A percentile compares a stretch with the other conserved stretches of the same genome.
Evolutionary conservation across 2,329 filamentous ascomycete genomes (phyloP).

Genomic region (Juglanconis sp.): DNA sequence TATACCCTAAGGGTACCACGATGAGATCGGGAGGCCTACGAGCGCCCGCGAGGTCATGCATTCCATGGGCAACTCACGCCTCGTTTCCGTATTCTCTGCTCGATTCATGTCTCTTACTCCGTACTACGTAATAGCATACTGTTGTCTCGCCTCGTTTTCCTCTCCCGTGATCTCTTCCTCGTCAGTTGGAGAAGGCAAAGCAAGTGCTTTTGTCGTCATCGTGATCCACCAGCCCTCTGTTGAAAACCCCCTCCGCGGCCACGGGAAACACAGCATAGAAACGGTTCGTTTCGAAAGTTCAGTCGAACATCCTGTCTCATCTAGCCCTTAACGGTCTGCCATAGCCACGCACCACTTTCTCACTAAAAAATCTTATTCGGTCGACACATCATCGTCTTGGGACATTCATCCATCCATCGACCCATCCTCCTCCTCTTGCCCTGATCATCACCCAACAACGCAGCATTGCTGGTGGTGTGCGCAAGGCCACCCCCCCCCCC

Average conservation of each 20-base stretch:
- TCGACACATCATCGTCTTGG: too few relatives aligned
- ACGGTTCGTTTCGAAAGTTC: neutral
- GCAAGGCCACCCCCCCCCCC: neutral
- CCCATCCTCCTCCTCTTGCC: neutral
- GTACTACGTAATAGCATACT: neutral
- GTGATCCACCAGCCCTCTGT: neutral
- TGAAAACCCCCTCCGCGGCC: neutral
- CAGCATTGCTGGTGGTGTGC: neutral
- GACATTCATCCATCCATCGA: too few relatives aligned
- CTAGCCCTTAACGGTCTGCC: neutral
- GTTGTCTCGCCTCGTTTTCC: constrained; percentile 1
- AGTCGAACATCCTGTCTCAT: neutral
- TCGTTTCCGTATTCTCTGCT: neutral
- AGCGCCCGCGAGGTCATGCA: constrained; percentile 5
- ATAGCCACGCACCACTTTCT: neutral
- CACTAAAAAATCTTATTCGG: too few relatives aligned
- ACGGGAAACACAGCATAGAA: neutral
- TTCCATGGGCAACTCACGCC: constrained; percentile 1
- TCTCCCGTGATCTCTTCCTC: neutral
- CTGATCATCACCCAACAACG: neutral
- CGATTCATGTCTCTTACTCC: neutral
- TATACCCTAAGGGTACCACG: too few relatives aligned
- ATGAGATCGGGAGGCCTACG: constrained; percentile 4
- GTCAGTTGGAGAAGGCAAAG: constrained; percentile 1
- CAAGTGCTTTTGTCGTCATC: neutral